Evolutionary conservation across 495 filamentous ascomycete genomes (phyloP).

Genomic region (Hypoxylon trugodes): DNA sequence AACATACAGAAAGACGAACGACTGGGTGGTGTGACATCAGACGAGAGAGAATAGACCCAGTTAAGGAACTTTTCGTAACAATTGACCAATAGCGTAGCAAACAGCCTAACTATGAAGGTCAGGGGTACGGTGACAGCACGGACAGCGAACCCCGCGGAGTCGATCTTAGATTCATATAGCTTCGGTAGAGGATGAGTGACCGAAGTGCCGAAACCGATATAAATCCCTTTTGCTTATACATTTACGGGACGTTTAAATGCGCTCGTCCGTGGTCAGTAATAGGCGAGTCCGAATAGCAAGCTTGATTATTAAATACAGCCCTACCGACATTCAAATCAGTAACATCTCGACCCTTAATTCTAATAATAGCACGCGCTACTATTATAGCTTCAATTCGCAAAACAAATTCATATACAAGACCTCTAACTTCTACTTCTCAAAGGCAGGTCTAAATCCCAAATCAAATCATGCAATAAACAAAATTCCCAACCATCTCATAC

Average conservation of each 20-base stretch:
- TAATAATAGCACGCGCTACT: background rate
- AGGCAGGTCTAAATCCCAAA: conserved; percentile 3
- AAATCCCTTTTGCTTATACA: background rate
- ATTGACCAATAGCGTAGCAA: conserved; percentile 2
- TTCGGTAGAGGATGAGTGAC: background rate
- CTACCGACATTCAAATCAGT: background rate
- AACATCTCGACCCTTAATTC: conserved; percentile 7
- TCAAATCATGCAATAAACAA: background rate
- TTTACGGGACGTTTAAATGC: too few relatives aligned
- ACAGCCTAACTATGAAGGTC: too few relatives aligned
- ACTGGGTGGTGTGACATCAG: conserved; percentile 27
- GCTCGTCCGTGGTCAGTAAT: background rate
- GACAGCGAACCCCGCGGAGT: background rate
- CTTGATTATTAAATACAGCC: background rate
- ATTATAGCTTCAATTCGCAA: background rate
- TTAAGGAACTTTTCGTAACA: background rate
- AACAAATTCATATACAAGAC: background rate
- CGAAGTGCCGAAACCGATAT: conserved; percentile 11
- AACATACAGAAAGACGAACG: background rate
- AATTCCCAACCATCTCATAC: background rate
- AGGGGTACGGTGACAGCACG: background rate
- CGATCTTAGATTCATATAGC: background rate
- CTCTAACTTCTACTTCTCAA: background rate
- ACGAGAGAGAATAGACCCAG: background rate
- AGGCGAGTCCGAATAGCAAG: background rate